A percentile compares a stretch with the other conserved stretches of the same genome.
Evolutionary conservation across 2,329 filamentous ascomycete genomes (phyloP).

Genomic region (Colletotrichum sp.): DNA sequence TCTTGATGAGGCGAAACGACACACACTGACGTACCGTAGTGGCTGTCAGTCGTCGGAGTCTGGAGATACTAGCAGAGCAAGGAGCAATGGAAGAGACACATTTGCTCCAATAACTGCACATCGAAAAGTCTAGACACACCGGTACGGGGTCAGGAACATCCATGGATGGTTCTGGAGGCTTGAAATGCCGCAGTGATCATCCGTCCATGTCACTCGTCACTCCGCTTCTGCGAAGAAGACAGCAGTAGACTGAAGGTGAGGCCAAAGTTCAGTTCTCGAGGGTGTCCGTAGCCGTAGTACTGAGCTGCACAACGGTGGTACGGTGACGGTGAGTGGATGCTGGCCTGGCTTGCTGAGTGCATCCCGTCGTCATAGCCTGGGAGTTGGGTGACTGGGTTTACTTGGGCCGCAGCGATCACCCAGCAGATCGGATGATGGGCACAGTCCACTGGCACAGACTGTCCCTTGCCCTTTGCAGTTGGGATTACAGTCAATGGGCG

Average conservation of each 20-base stretch:
- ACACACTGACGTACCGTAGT: not conserved
- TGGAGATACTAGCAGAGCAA: not conserved
- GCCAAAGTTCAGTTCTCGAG: not conserved
- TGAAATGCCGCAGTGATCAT: not conserved
- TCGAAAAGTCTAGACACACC: not conserved
- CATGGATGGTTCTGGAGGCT: not conserved
- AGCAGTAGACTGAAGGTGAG: not conserved
- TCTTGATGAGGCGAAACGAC: not conserved
- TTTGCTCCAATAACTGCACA: not conserved
- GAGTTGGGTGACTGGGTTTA: not conserved
- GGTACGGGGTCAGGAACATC: not conserved
- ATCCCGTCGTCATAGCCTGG: constrained; percentile 14
- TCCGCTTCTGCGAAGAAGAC: not conserved
- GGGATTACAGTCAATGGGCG: not conserved
- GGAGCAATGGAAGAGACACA: not conserved
- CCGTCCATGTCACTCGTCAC: not conserved
- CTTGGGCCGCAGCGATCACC: constrained; percentile 14
- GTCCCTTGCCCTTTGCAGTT: constrained; percentile 11
- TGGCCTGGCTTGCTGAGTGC: not conserved
- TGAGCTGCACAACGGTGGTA: not conserved
- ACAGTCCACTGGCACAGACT: constrained; percentile 20
- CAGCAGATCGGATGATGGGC: constrained; percentile 20
- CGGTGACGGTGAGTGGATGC: constrained; percentile 9
- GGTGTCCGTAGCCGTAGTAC: not conserved
- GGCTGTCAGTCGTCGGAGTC: not conserved